Base-by-base conservation (phyloP, 768 basidiomycete species). In the Nevesoporus exiguus region DNA sequence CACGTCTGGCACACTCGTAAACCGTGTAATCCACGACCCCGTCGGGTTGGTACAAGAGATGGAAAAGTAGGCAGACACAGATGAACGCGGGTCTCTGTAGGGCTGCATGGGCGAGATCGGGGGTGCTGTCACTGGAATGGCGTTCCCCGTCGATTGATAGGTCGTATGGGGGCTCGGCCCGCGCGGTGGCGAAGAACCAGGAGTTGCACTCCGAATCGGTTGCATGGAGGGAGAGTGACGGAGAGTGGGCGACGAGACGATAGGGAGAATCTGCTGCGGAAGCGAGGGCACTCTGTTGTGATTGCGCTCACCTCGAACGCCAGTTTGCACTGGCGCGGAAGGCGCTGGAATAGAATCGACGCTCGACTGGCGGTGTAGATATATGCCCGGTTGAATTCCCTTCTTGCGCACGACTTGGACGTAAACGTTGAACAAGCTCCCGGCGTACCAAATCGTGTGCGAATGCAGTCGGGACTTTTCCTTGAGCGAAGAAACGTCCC, bases 381-480 rank as follows among this genome's bases (percentile, higher is more conserved):
- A 96, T 29, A 96, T 83, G 1, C 94, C 94, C 2, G 96, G 76
- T 63, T 97, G 93, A 3, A 76, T 63, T 24, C 76, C 77, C 68
- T 95, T 95, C 80, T 90, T 91, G 59, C 85, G 81, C 47, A 93
- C 85, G 42, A 93, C 79, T 67, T 96, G 93, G 40, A 94, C 85
- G 63, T 95, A 96, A 2, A 93, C 84, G 58, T 93, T 93, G 76
- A 85, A 94, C 63, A 90, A 74, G 61, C 82, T 91, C 9, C 94
- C 94, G 2, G 88, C 93, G 66, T 93, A 90, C 83, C 90, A 94
- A 49, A 95, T 78, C 3, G 93, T 97, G 51, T 85, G 83, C 8
- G 89, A 91, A 68, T 95, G 85, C 47, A 90, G 70, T 15, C 92
- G 78, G 47, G 84, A 83, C 72, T 94, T 96, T 73, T 96, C 93